Evolutionary conservation across 2,329 filamentous ascomycete genomes (phyloP).

Genomic region (Fusarium liriodendri): DNA sequence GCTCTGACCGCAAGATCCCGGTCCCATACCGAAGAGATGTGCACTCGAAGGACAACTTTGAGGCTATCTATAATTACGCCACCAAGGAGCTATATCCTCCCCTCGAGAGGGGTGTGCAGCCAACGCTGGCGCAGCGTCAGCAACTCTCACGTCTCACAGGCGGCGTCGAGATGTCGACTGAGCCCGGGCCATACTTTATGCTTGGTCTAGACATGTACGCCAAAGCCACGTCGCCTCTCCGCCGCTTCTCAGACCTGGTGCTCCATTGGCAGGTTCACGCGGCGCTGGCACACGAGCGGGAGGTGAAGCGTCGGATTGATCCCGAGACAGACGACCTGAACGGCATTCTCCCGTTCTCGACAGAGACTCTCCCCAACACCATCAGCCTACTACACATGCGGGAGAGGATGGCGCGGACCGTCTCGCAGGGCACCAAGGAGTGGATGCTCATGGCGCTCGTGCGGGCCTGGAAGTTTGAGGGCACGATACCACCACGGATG

Average conservation of each 20-base stretch:
- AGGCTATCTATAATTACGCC: slow-evolving; percentile 51
- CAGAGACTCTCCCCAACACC: slow-evolving; percentile 54
- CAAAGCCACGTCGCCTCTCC: slow-evolving; percentile 74
- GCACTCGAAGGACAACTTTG: slow-evolving; percentile 51
- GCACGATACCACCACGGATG: slow-evolving; percentile 59
- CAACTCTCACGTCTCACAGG: slow-evolving; percentile 54
- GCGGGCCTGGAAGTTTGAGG: slow-evolving; percentile 69
- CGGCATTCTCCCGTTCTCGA: slow-evolving; percentile 60
- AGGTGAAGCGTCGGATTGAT: slow-evolving; percentile 42
- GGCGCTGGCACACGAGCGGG: slow-evolving; percentile 61
- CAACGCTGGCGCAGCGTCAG: slow-evolving; percentile 45
- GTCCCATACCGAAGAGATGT: slow-evolving; percentile 68
- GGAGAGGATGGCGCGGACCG: slow-evolving; percentile 60
- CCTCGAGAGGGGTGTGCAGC: slow-evolving; percentile 47
- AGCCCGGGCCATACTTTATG: slow-evolving; percentile 65
- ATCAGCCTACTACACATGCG: slow-evolving; percentile 64
- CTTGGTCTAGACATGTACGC: slow-evolving; percentile 71
- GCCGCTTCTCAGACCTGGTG: slow-evolving; percentile 71
- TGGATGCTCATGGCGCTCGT: slow-evolving; percentile 71
- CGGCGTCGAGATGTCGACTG: slow-evolving; percentile 62
- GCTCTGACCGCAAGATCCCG: slow-evolving; percentile 65
- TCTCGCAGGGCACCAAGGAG: slow-evolving; percentile 58
- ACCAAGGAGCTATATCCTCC: slow-evolving; percentile 50
- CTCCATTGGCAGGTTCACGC: slow-evolving; percentile 76
- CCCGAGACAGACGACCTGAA: slow-evolving; percentile 43